A percentile compares a stretch with the other conserved stretches of the same genome.
phyloP scores from a whole-genome alignment of 139 green algal species.

The Chlamydomonas eustigma region DNA sequence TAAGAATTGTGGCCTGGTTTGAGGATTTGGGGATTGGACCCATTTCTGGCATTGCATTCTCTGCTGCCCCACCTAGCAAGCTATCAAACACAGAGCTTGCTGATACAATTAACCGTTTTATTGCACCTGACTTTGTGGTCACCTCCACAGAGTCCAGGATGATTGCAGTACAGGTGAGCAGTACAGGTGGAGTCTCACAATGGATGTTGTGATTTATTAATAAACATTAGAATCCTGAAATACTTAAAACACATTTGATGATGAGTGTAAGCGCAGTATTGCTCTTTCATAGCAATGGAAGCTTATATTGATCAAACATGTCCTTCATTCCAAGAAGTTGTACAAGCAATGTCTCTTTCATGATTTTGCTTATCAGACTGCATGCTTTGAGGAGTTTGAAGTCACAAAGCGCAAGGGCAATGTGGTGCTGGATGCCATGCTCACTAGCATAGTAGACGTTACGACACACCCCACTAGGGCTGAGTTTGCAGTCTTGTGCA shows the following conservation, averaged over 20 bases:
- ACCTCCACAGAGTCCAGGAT: conserved; percentile 33
- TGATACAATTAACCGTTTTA: conserved; percentile 42
- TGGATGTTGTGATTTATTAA: no score
- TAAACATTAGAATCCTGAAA: no score
- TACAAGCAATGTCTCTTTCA: background rate
- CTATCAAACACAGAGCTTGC: conserved; percentile 22
- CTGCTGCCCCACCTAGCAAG: conserved; percentile 25
- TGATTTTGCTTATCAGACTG: background rate
- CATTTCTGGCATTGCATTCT: conserved; percentile 55
- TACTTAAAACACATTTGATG: background rate
- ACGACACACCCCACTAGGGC: conserved; percentile 38
- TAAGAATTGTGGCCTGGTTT: conserved; percentile 78
- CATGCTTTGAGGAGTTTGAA: conserved; percentile 46
- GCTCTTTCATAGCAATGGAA: background rate
- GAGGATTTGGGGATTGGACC: conserved; percentile 69
- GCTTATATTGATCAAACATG: background rate
- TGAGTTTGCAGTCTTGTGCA: conserved; percentile 33
- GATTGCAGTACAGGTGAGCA: conserved; percentile 24
- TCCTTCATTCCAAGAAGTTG: background rate
- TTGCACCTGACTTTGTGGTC: conserved; percentile 62
- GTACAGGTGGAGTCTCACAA: background rate
- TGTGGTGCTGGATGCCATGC: conserved; percentile 22
- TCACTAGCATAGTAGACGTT: conserved; percentile 31
- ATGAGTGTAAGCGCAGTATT: background rate
- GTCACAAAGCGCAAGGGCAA: conserved; percentile 20